A percentile compares a stretch with the other conserved stretches of the same genome.
phyloP scores from a whole-genome alignment of 176 grass and related monocot species.

The Bromus sterilis region DNA sequence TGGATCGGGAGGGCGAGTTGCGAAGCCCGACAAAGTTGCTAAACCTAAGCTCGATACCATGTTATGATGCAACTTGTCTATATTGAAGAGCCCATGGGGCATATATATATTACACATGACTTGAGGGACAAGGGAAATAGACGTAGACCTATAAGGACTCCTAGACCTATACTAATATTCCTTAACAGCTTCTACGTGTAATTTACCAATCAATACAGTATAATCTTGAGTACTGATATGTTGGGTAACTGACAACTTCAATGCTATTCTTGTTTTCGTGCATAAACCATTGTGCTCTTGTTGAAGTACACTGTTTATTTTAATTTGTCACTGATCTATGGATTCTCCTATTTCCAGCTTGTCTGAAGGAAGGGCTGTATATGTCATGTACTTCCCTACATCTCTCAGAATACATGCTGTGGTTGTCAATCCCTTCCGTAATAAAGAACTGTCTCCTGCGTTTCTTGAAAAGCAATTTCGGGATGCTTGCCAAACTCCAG shows the following conservation, averaged over 20 bases:
- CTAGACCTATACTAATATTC: too few relatives aligned
- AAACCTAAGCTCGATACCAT: too few relatives aligned
- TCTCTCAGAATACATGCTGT: conserved; percentile 53
- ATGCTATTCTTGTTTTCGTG: not conserved
- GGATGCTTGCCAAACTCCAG: conserved; percentile 66
- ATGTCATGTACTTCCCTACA: conserved; percentile 81
- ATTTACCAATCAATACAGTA: not conserved
- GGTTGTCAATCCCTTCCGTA: conserved; percentile 89
- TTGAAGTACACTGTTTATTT: not conserved
- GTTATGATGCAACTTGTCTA: too few relatives aligned
- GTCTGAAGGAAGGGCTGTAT: conserved; percentile 85
- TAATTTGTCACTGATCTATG: conserved; percentile 4
- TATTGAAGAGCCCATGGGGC: too few relatives aligned
- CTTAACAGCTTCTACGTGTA: not conserved
- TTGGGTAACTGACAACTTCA: not conserved
- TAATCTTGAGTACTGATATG: not conserved
- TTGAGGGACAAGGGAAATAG: too few relatives aligned
- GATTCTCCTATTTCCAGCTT: conserved; percentile 51
- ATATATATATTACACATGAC: too few relatives aligned
- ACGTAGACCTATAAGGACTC: too few relatives aligned
- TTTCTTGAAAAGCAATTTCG: conserved; percentile 92
- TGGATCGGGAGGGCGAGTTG: too few relatives aligned
- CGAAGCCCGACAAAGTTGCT: too few relatives aligned
- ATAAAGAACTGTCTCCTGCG: conserved; percentile 77
- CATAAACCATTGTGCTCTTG: not conserved